These are phyloP conservation scores for Aspergillus sp. DNA, from an alignment of 2,329 filamentous ascomycete species.

Conservation along the genomic window DNA sequence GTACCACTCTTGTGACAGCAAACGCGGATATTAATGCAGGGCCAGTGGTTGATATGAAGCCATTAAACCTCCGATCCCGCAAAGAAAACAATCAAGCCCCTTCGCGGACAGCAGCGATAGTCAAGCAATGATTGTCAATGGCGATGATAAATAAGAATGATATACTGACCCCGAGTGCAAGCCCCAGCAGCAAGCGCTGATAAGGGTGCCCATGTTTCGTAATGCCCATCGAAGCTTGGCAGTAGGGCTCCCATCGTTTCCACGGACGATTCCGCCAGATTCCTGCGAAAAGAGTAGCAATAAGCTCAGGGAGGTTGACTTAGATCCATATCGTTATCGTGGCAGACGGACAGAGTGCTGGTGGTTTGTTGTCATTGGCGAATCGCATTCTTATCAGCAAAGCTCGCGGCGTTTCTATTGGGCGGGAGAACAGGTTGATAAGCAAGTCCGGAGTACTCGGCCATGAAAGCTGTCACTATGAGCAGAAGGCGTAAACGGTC, in stretches of 20 bases:
- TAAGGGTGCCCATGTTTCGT: slow-evolving; percentile 10
- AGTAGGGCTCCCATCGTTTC: not conserved
- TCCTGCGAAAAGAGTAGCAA: not conserved
- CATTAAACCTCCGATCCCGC: slow-evolving; percentile 20
- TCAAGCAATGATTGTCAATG: slow-evolving; percentile 4
- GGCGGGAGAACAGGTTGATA: not conserved
- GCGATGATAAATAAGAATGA: slow-evolving; percentile 11
- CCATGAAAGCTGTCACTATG: not conserved
- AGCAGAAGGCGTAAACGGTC: slow-evolving; percentile 21
- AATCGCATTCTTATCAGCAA: slow-evolving; percentile 5
- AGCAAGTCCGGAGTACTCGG: slow-evolving; percentile 5
- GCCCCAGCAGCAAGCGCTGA: not conserved
- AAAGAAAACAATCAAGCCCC: slow-evolving; percentile 9
- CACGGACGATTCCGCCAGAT: not conserved
- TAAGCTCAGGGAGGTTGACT: not conserved
- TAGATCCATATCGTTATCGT: not conserved
- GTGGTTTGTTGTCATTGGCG: not conserved
- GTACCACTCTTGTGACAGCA: not conserved
- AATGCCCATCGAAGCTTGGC: slow-evolving; percentile 1
- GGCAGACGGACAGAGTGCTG: not conserved
- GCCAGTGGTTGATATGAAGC: slow-evolving; percentile 11
- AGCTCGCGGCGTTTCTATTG: not conserved
- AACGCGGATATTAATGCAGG: not conserved
- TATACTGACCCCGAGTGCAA: not conserved
- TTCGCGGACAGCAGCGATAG: not conserved